phyloP scores from a whole-genome alignment of 140 eudicot genomes.

The Bidens hawaiensis region DNA sequence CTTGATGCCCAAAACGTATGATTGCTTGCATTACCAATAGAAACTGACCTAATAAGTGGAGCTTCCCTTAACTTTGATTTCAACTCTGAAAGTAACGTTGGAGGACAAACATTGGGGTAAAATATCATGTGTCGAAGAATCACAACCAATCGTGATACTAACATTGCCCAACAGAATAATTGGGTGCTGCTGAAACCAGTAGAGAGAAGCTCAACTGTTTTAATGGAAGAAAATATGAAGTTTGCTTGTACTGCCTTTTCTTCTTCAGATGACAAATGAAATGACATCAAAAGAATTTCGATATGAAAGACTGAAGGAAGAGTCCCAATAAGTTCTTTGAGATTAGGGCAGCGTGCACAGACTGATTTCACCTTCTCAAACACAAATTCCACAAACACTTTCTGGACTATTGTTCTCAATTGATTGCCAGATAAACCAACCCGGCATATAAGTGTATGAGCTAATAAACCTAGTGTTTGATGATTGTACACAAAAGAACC shows the following conservation, averaged over 20 bases:
- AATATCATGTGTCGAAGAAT: slow-evolving; percentile 83
- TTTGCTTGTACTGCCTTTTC: slow-evolving; percentile 64
- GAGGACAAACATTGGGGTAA: slow-evolving; percentile 74
- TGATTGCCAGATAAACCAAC: slow-evolving; percentile 60
- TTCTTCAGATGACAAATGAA: slow-evolving; percentile 80
- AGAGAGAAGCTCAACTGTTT: slow-evolving; percentile 41
- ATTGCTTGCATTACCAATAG: slow-evolving; percentile 29
- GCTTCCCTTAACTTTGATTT: slow-evolving; percentile 71
- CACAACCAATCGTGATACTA: slow-evolving; percentile 77
- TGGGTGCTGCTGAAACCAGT: slow-evolving; percentile 44
- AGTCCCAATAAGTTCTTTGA: slow-evolving; percentile 54
- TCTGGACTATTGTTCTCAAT: slow-evolving; percentile 56
- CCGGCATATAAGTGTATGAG: slow-evolving; percentile 57
- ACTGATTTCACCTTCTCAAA: slow-evolving; percentile 50
- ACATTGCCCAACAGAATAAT: slow-evolving; percentile 80
- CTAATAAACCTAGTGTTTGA: slow-evolving; percentile 77
- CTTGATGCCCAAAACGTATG: slow-evolving; percentile 65
- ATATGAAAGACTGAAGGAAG: slow-evolving; percentile 93
- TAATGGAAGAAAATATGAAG: slow-evolving; percentile 51
- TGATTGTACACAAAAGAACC: slow-evolving; percentile 71
- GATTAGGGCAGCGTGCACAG: slow-evolving; percentile 30
- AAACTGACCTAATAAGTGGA: slow-evolving; percentile 32
- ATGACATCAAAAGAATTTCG: slow-evolving; percentile 81
- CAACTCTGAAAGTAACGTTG: slow-evolving; percentile 75
- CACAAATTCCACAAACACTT: slow-evolving; percentile 54